Conservation (phyloP, 345 rosid species). For the Populus deltoides region DNA sequence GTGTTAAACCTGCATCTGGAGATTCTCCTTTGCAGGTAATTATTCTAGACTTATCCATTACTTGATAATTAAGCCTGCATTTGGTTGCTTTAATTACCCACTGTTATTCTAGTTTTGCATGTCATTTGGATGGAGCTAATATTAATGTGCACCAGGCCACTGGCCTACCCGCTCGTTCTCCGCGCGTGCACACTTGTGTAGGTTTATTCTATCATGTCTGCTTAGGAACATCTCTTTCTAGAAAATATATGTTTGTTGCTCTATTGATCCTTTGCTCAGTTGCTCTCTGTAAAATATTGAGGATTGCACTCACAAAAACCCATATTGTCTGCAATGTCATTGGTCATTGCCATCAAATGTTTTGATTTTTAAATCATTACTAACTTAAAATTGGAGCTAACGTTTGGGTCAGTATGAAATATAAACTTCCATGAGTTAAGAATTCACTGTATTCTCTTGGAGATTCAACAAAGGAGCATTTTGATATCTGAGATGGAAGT, state of each 20-base stretch:
- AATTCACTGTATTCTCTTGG: background rate
- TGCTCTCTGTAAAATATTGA: background rate
- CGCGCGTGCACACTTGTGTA: too few species aligned
- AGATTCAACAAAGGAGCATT: background rate
- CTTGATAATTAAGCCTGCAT: background rate
- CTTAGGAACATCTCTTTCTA: too few species aligned
- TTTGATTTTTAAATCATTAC: background rate
- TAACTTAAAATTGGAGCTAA: background rate
- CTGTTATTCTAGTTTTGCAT: background rate
- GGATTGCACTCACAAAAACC: background rate
- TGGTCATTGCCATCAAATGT: background rate
- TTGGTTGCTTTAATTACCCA: background rate
- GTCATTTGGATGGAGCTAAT: background rate
- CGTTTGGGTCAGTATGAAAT: background rate
- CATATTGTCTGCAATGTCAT: background rate
- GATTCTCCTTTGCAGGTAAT: slow-evolving; percentile 96
- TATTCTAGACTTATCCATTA: background rate
- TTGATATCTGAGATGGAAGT: background rate
- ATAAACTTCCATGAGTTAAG: background rate
- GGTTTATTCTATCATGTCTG: too few species aligned
- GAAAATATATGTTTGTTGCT: background rate
- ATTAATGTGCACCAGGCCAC: background rate
- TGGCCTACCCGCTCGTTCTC: background rate
- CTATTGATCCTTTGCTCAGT: background rate
- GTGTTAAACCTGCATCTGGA: slow-evolving; percentile 91